Evolutionary conservation across 176 grass and related monocot genomes (phyloP), one percentile per base, ranked within the genome.

Genomic region (Carex myosuroides): DNA sequence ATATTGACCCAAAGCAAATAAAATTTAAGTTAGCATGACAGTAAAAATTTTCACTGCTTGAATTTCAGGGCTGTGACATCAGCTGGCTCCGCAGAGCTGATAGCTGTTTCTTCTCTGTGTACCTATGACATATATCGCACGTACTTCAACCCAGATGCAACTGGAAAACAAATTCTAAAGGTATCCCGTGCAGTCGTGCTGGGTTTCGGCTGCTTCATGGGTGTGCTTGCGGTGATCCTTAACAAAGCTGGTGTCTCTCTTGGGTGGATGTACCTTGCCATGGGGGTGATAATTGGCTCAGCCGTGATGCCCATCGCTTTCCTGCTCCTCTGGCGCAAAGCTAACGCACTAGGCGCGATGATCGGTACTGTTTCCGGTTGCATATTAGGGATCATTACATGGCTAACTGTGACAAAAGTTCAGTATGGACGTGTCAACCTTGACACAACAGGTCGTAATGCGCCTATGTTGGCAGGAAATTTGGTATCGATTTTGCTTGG

Each of bases 211-310:
- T 91, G 87, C 52, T 89, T 94, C 59, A 94, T 91, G 87, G 92
- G 92, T 84, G 89, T 89, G 18, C 79, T 94, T 5, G 92, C 89
- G 1, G 92, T 89, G 79, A 88, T 94, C 69, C 85, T 94, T 60
- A 94, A 94, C 84, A 85, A 91, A 48, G 89, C 77, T 3, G 87
- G 89, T 18, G 89, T 94, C 46, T 94, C 92, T 48, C 89, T 94
- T 13, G 92, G 92, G 13, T 94, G 92, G 92, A 89, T 94, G 92
- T 94, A 94, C 84, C 89, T 94, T 8, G 92, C 89, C 80, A 94
- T 89, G 92, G 92, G 92, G 39, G 87, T 94, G 29, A 53, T 94
- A 64, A 88, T 94, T 5, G 92, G 92, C 67, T 94, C 92, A 66
- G 92, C 92, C 0, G 92, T 91, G 14, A 55, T 94, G 37, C 92